A percentile compares a stretch with the other conserved stretches of the same genome.
phyloP scores from a whole-genome alignment of 2,329 filamentous ascomycete genomes.

The Fusarium palustre region DNA sequence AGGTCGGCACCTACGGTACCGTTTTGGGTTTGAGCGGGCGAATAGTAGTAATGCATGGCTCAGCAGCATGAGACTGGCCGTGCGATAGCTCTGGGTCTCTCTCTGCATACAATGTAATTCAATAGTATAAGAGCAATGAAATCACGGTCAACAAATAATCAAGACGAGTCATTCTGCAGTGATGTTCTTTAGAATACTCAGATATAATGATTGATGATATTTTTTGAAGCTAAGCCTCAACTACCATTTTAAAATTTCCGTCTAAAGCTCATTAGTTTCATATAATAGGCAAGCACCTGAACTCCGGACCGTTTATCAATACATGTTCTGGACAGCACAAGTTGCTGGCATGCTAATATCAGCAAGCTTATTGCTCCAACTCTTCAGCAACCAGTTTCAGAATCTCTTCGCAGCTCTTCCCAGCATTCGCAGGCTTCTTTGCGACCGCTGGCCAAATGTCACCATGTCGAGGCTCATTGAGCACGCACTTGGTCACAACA shows the following conservation, averaged over 20 bases:
- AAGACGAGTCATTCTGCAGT: neutral
- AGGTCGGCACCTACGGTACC: constrained; percentile 17
- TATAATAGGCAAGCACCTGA: constrained; percentile 16
- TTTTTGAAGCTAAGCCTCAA: neutral
- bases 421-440: constrained; percentile 86
- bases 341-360: neutral
- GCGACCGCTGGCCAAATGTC: constrained; percentile 89
- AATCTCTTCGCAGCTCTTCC: constrained; percentile 81
- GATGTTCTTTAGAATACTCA: neutral
- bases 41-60: constrained; percentile 12
- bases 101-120: constrained; percentile 27
- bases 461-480: constrained; percentile 90
- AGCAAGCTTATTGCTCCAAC: constrained; percentile 47
- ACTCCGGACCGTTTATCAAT: constrained; percentile 28
- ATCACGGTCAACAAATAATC: constrained; percentile 15
- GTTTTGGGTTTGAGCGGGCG: constrained; percentile 27
- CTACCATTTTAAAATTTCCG: constrained; percentile 1
- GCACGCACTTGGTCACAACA: constrained; percentile 81
- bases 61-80: constrained; percentile 28
- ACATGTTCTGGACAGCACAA: neutral
- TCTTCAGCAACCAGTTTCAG: constrained; percentile 78
- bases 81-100: constrained; percentile 15
- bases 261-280: constrained; percentile 36
- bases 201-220: neutral
- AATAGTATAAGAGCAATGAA: constrained; percentile 33